Conservation (phyloP, 169 alveolate genomes). For the Cryptosporidium andersoni region DNA sequence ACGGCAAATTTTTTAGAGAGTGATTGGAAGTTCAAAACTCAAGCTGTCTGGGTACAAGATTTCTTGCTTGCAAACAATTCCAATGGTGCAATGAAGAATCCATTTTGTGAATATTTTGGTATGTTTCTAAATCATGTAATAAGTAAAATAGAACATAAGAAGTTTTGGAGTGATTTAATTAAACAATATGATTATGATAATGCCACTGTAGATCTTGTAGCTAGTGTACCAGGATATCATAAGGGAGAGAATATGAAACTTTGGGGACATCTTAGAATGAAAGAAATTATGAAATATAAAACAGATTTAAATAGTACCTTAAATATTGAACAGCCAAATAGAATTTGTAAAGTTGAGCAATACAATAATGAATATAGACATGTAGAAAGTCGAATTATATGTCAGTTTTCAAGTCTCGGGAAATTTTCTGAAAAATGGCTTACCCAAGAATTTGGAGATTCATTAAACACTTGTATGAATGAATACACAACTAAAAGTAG, state of each 20-base stretch:
- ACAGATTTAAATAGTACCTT: not conserved
- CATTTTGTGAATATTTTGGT: conserved; percentile 19
- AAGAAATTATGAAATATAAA: not conserved
- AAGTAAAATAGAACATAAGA: not conserved
- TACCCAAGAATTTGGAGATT: conserved; percentile 12
- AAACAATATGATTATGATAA: conserved; percentile 16
- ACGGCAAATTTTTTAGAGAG: conserved; percentile 36
- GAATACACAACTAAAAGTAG: not conserved
- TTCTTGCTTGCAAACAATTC: not conserved
- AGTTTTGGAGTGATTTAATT: conserved; percentile 16
- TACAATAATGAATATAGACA: not conserved
- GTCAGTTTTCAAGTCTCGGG: conserved; percentile 57
- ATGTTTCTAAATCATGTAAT: conserved; percentile 19
- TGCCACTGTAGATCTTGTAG: conserved; percentile 39
- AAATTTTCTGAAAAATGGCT: conserved; percentile 58
- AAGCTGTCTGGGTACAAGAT: conserved; percentile 62
- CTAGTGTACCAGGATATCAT: conserved; percentile 59
- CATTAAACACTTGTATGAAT: not conserved
- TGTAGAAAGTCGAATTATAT: not conserved
- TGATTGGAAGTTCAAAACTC: conserved; percentile 47
- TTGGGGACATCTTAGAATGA: conserved; percentile 67
- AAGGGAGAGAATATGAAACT: not conserved
- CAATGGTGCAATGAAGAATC: not conserved
- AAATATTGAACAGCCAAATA: not conserved
- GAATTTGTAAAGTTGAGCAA: not conserved